phyloP scores from a whole-genome alignment of 2,329 filamentous ascomycete genomes.

The Botrytis tulipae region DNA sequence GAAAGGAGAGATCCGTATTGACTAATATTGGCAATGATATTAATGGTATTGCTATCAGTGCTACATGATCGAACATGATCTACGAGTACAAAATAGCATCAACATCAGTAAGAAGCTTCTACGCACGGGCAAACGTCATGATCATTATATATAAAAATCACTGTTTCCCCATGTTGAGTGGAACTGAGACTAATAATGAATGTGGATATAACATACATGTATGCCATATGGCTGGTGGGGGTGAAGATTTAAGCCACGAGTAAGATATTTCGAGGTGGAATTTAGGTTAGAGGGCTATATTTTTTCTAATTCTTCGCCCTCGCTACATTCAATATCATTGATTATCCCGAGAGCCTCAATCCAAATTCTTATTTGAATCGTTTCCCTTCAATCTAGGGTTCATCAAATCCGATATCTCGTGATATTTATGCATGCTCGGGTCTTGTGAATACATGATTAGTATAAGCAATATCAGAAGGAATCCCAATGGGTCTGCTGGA shows the following conservation, averaged over 20 bases:
- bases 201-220: not conserved
- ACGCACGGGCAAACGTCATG: slow-evolving; percentile 8
- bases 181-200: not conserved
- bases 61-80: not conserved
- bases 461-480: not conserved
- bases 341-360: not conserved
- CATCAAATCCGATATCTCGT: slow-evolving; percentile 20
- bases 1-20: not conserved
- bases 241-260: not conserved
- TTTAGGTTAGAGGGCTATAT: not conserved
- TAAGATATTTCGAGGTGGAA: not conserved
- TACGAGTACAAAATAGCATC: not conserved
- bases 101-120: not conserved
- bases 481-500: not conserved
- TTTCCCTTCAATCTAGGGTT: not conserved
- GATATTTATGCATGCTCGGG: slow-evolving; percentile 24
- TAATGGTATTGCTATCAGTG: not conserved
- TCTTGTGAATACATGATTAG: slow-evolving; percentile 7
- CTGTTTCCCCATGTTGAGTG: slow-evolving; percentile 6
- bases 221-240: slow-evolving; percentile 2
- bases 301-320: not conserved
- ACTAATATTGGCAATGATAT: not conserved
- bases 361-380: not conserved
- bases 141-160: not conserved
- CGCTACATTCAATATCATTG: not conserved